Conservation (phyloP, 257 asterid species). For the Solanum medicagineum region DNA sequence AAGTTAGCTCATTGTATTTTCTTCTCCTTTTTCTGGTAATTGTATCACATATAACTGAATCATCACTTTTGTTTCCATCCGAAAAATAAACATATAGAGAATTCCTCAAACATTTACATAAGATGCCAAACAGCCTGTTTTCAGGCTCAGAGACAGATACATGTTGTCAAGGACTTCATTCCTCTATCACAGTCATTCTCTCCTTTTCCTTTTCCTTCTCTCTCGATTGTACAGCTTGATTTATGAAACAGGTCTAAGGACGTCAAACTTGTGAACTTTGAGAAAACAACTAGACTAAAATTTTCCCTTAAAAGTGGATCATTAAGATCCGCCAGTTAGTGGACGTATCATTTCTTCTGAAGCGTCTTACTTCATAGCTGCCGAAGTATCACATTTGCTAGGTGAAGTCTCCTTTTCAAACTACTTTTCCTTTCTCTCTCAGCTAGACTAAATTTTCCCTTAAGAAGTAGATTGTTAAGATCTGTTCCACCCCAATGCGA, state of each 20-base stretch:
- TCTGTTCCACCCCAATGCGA: not conserved
- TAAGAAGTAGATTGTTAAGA: not conserved
- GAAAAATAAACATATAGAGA: not conserved
- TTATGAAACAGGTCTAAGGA: not conserved
- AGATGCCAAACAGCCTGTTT: not conserved
- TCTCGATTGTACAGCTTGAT: not conserved
- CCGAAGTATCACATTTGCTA: not conserved
- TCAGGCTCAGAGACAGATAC: not conserved
- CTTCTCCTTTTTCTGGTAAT: not conserved
- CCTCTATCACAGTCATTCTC: not conserved
- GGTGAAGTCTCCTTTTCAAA: not conserved
- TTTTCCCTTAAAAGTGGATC: not conserved
- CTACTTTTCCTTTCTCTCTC: not conserved
- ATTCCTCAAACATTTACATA: not conserved
- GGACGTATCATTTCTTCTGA: not conserved
- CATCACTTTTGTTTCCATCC: not conserved
- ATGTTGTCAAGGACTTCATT: not conserved
- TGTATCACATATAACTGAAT: not conserved
- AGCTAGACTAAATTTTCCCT: not conserved
- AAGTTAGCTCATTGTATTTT: not conserved
- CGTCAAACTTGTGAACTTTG: not conserved
- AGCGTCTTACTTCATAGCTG: not conserved
- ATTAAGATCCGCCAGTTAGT: not conserved
- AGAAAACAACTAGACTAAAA: not conserved
- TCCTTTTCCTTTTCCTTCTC: not conserved